These are phyloP conservation scores for Fomitopsis pulvina DNA, from an alignment of 768 basidiomycete genomes.

Conservation along the genomic window DNA sequence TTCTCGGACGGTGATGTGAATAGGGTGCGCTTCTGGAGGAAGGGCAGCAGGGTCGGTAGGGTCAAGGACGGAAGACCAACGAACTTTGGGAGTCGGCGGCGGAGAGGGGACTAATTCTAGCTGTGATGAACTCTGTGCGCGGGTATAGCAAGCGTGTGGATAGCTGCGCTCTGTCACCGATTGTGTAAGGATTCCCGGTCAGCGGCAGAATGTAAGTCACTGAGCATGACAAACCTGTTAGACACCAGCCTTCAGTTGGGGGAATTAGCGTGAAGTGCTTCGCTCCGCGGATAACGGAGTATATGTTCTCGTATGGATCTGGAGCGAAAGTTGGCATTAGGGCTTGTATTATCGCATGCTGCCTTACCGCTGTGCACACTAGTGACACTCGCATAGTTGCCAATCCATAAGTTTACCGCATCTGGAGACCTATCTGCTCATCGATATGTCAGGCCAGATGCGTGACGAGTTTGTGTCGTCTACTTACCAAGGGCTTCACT, in stretches of 20 bases:
- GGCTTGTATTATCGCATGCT: not conserved
- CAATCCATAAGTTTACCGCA: conserved; percentile 93
- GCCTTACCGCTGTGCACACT: conserved; percentile 78
- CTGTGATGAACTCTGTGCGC: conserved; percentile 20
- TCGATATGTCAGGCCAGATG: not conserved
- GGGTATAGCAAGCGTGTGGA: conserved; percentile 61
- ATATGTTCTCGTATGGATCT: conserved; percentile 95
- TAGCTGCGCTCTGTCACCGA: conserved; percentile 16
- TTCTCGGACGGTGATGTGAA: conserved; percentile 55
- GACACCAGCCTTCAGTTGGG: conserved; percentile 82
- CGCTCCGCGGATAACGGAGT: conserved; percentile 75
- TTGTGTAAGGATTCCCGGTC: conserved; percentile 44
- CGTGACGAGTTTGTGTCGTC: not conserved
- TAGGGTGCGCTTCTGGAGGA: conserved; percentile 51
- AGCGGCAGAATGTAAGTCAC: not conserved
- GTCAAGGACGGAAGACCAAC: conserved; percentile 77
- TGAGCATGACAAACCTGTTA: conserved; percentile 54
- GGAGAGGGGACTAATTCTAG: conserved; percentile 29
- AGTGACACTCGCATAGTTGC: conserved; percentile 68
- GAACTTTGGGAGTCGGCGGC: conserved; percentile 37
- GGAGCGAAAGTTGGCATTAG: not conserved
- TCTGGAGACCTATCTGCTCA: conserved; percentile 58
- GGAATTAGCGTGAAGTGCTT: conserved; percentile 86
- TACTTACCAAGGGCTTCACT: conserved; percentile 68
- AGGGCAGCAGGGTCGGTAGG: conserved; percentile 44